Percentiles rank a stretch among this genome's conserved stretches.
Conservation (phyloP, 441 rosid species). For the Gossypium aridum region DNA sequence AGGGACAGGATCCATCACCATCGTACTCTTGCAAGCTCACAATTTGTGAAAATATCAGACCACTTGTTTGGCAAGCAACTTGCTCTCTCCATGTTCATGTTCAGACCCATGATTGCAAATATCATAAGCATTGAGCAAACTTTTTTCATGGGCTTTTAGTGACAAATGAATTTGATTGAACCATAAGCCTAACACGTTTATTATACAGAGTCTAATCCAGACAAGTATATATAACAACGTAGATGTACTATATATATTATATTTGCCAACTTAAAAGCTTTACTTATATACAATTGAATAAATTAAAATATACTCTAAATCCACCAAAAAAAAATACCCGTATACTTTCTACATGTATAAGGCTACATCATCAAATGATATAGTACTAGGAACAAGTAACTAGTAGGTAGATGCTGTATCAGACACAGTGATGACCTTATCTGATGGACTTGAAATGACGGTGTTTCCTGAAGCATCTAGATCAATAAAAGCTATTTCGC, state of each 20-base stretch:
- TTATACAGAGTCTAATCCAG: not conserved
- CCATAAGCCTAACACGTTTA: not conserved
- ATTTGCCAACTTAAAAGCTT: not conserved
- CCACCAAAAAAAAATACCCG: not conserved
- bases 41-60: not conserved
- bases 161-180: not conserved
- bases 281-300: slow-evolving; percentile 5
- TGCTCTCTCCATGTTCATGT: not conserved
- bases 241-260: too few relatives aligned
- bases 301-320: not conserved
- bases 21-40: not conserved
- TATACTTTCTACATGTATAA: slow-evolving; percentile 14
- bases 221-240: not conserved
- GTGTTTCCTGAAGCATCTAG: slow-evolving; percentile 79
- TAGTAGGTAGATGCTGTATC: slow-evolving; percentile 43
- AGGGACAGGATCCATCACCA: not conserved
- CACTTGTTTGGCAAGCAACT: not conserved
- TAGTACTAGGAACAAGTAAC: not conserved
- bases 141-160: not conserved
- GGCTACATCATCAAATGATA: not conserved
- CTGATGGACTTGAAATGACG: slow-evolving; percentile 40
- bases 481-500: slow-evolving; percentile 68
- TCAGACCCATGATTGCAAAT: not conserved
- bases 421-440: slow-evolving; percentile 34
- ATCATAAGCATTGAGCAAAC: not conserved